Percentiles rank a stretch among this genome's conserved stretches.
Evolutionary conservation across 495 filamentous ascomycete species (phyloP).

Genomic region (Elasticomyces elasticus): DNA sequence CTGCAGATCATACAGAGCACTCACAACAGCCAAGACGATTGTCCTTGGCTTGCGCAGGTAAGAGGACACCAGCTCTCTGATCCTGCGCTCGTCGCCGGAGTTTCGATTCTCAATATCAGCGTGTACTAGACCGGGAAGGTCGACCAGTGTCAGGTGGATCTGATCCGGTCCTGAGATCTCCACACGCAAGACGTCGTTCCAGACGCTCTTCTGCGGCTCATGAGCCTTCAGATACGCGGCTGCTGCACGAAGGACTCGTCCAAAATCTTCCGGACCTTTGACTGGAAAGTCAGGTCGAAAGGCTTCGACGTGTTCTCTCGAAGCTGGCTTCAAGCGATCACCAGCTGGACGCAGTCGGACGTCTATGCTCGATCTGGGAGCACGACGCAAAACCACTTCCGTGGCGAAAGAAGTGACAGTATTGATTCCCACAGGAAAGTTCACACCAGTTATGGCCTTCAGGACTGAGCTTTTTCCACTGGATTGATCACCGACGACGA

Average conservation of each 20-base stretch:
- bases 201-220: no score
- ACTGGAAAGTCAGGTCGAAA: not conserved
- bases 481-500: slow-evolving; percentile 24
- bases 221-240: slow-evolving; percentile 1
- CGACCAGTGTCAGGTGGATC: slow-evolving; percentile 17
- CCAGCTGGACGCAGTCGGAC: slow-evolving; percentile 9
- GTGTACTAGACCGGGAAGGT: slow-evolving; percentile 27
- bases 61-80: slow-evolving; percentile 11
- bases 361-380: not conserved
- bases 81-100: slow-evolving; percentile 17
- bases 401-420: slow-evolving; percentile 51
- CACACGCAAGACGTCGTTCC: slow-evolving; percentile 14
- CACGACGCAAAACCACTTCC: slow-evolving; percentile 45
- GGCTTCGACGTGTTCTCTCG: not conserved
- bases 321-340: not conserved
- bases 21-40: slow-evolving; percentile 56
- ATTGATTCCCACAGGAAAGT: slow-evolving; percentile 38
- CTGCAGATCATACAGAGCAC: slow-evolving; percentile 41
- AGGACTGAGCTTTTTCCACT: slow-evolving; percentile 24
- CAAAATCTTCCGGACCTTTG: not conserved
- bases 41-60: slow-evolving; percentile 34
- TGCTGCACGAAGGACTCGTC: not conserved
- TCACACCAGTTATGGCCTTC: slow-evolving; percentile 27
- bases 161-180: slow-evolving; percentile 12
- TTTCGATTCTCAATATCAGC: slow-evolving; percentile 8